Percentiles rank a stretch among this genome's conserved stretches.
Evolutionary conservation across 1,284 basidiomycete genomes (phyloP).

Genomic region (Malassezia dermatis): DNA sequence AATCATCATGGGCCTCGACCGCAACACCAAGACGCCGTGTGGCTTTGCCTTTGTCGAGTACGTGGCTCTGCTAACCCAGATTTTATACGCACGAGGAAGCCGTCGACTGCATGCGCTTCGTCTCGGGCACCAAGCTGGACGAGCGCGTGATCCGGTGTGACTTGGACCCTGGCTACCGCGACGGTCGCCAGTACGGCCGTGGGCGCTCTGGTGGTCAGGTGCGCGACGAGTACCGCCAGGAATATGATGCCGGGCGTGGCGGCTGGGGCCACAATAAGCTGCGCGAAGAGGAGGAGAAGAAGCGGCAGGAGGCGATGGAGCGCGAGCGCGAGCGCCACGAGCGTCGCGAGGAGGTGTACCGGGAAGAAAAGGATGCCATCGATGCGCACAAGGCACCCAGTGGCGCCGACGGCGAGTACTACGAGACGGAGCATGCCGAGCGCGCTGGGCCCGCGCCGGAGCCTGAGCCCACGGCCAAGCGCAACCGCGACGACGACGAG

Average conservation of each 20-base stretch:
- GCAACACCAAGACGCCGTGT: conserved; percentile 94
- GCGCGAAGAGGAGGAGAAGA: conserved; percentile 58
- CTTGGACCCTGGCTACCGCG: conserved; percentile 91
- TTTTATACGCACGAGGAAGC: conserved; percentile 94
- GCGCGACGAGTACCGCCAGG: conserved; percentile 82
- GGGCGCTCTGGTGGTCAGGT: conserved; percentile 94
- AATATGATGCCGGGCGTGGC: conserved; percentile 71
- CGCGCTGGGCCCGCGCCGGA: conserved; percentile 6
- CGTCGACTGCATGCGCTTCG: conserved; percentile 79
- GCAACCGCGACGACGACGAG: conserved; percentile 15
- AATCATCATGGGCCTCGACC: conserved; percentile 97
- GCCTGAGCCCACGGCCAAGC: conserved; percentile 23
- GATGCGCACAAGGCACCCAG: conserved; percentile 60
- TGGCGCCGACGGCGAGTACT: conserved; percentile 48
- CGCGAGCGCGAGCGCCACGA: conserved; percentile 69
- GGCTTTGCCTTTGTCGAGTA: conserved; percentile 96
- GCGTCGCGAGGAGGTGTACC: conserved; percentile 71
- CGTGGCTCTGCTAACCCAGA: conserved; percentile 28
- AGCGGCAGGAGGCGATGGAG: conserved; percentile 57
- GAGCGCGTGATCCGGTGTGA: conserved; percentile 97
- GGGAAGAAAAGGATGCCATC: conserved; percentile 64
- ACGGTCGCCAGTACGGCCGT: conserved; percentile 91
- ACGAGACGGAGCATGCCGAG: conserved; percentile 26
- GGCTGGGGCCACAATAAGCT: conserved; percentile 68
- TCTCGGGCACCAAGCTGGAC: conserved; percentile 96